Percentiles rank a stretch among this genome's conserved stretches.
phyloP scores from a whole-genome alignment of 2,329 filamentous ascomycete genomes.

The Shiraia sp. region DNA sequence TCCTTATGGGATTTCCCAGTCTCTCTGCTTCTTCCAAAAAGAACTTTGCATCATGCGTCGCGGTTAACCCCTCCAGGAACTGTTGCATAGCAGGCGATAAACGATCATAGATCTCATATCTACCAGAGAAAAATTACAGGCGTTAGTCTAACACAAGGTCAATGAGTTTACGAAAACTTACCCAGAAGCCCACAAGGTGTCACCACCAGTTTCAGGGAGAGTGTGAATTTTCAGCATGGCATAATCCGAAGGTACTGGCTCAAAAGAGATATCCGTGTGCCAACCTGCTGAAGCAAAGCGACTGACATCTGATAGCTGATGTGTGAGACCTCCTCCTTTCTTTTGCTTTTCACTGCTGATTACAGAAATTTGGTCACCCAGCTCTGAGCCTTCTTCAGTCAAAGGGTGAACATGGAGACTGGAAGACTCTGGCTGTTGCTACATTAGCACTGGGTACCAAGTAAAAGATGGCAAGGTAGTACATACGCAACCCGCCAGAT shows the following conservation, averaged over 20 bases:
- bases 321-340: conserved; percentile 32
- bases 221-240: conserved; percentile 42
- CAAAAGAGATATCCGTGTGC: conserved; percentile 55
- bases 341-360: conserved; percentile 44
- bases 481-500: conserved; percentile 60
- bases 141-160: too few relatives aligned
- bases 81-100: conserved; percentile 53
- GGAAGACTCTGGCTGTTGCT: conserved; percentile 32
- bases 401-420: conserved; percentile 34
- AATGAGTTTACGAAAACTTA: too few relatives aligned
- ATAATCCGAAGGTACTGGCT: conserved; percentile 48
- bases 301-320: conserved; percentile 50
- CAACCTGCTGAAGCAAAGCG: conserved; percentile 53
- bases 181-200: conserved; percentile 45
- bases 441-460: conserved; percentile 4
- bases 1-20: conserved; percentile 32
- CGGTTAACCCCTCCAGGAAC: conserved; percentile 54
- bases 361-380: conserved; percentile 45
- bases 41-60: conserved; percentile 46
- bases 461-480: background rate
- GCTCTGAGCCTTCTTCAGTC: conserved; percentile 53
- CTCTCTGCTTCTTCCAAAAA: conserved; percentile 33
- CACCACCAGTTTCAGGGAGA: conserved; percentile 39
- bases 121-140: too few relatives aligned
- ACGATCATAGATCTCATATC: conserved; percentile 56